phyloP scores from a whole-genome alignment of 495 filamentous ascomycete genomes.

The Thozetella sp. region DNA sequence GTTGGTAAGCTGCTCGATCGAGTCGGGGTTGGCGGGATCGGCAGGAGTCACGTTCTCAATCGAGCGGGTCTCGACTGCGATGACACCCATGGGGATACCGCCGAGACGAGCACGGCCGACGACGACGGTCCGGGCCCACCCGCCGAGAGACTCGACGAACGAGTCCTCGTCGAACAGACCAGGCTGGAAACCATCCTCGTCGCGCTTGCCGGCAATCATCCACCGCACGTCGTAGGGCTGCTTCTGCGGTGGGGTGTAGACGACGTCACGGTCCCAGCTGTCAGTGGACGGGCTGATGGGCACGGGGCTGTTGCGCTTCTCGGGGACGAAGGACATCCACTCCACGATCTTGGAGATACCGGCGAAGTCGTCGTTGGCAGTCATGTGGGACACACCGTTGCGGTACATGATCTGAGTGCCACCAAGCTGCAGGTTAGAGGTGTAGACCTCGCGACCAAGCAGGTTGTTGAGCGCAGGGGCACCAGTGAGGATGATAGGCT shows the following conservation, averaged over 20 bases:
- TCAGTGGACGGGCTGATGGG: slow-evolving; percentile 86
- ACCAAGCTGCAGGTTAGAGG: slow-evolving; percentile 97
- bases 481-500: slow-evolving; percentile 98
- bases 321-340: slow-evolving; percentile 96
- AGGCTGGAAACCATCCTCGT: slow-evolving; percentile 74
- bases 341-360: slow-evolving; percentile 97
- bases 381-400: slow-evolving; percentile 99
- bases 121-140: slow-evolving; percentile 96
- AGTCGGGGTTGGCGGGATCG: slow-evolving; percentile 98
- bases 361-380: slow-evolving; percentile 95
- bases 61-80: slow-evolving; percentile 92
- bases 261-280: slow-evolving; percentile 89
- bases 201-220: slow-evolving; percentile 89
- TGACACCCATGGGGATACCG: slow-evolving; percentile 98
- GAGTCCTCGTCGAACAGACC: slow-evolving; percentile 96
- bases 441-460: slow-evolving; percentile 96
- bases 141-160: slow-evolving; percentile 94
- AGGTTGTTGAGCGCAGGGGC: slow-evolving; percentile 98
- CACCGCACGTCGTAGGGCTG: slow-evolving; percentile 92
- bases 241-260: slow-evolving; percentile 82
- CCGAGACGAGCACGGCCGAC: slow-evolving; percentile 95
- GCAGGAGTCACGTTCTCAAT: slow-evolving; percentile 97
- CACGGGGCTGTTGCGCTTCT: slow-evolving; percentile 86
- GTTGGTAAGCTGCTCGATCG: slow-evolving; percentile 87
- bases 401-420: slow-evolving; percentile 99